phyloP scores from a whole-genome alignment of 2,329 filamentous ascomycete species.

The Rugonectria rugulosa region DNA sequence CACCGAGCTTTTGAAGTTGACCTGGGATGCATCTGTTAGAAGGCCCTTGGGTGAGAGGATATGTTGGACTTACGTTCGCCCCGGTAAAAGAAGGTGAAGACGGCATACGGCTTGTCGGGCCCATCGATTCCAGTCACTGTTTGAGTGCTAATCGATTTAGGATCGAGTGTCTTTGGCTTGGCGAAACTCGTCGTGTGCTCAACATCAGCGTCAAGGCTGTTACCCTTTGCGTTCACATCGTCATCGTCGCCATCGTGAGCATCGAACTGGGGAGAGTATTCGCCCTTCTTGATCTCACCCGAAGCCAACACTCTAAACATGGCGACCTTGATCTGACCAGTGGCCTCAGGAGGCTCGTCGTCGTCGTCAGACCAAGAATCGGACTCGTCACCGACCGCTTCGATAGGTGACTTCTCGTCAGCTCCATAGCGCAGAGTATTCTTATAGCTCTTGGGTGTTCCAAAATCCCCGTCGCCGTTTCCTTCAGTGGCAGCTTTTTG shows the following conservation, averaged over 20 bases:
- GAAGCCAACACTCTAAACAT: conserved; percentile 95
- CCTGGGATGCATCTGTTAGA: conserved; percentile 60
- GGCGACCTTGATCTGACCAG: conserved; percentile 97
- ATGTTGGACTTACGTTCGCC: conserved; percentile 81
- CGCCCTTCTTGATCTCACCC: conserved; percentile 96
- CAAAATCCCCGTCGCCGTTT: conserved; percentile 43
- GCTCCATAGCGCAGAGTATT: conserved; percentile 82
- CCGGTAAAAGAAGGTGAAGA: conserved; percentile 97
- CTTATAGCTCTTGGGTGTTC: conserved; percentile 52
- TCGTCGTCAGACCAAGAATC: conserved; percentile 81
- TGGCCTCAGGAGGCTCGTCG: conserved; percentile 90
- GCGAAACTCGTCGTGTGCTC: conserved; percentile 98
- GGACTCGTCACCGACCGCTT: conserved; percentile 72
- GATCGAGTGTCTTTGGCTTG: conserved; percentile 93
- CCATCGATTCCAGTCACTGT: conserved; percentile 99
- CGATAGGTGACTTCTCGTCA: conserved; percentile 77
- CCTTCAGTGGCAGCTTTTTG: conserved; percentile 59
- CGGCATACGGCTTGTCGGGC: conserved; percentile 93
- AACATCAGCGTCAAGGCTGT: conserved; percentile 78
- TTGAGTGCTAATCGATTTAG: conserved; percentile 97
- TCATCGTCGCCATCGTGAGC: conserved; percentile 94
- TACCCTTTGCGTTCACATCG: conserved; percentile 56
- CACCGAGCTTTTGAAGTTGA: conserved; percentile 96
- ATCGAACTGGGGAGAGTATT: conserved; percentile 97
- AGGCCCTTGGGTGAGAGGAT: neutral